Base-by-base conservation (phyloP, 495 filamentous ascomycete genomes). In the Clohesyomyces aquaticus region DNA sequence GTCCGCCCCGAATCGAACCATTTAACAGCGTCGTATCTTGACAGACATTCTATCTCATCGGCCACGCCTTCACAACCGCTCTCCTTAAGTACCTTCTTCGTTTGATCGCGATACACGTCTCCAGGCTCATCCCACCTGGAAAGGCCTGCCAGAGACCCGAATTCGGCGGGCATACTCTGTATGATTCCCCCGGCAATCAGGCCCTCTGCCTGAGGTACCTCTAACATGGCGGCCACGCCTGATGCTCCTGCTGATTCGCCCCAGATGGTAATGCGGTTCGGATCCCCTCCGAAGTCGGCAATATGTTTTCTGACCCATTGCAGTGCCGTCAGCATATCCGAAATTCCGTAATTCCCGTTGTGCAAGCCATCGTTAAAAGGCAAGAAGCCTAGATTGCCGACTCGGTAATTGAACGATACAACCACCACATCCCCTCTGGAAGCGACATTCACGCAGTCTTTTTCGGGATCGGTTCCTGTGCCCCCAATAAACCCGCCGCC, bases 191-290 rank as follows among this genome's bases (percentile, higher is more conserved):
- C 60, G 1, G 48, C 43, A 54, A 67, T 63, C 3, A 59, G 45
- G 1, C 59, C 57, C 18, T 48, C 47, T n/a, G 57, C 58, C 35
- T 65, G 51, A 21, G 69, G 63, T 0, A 53, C 48, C 11, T 63
- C 55, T 14, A 74, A 56, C 3, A 73, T 57, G 3, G 62, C 63
- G 3, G 63, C 32, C 0, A 74, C 66, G 16, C 6, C 14, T 23
- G 8, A 81, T 25, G 74, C 84, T 14, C 84, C 82, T 18, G 83
- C 82, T 22, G 71, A 72, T 55, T 65, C 72, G 29, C 71, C 78
- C 73, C 67, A 76, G 51, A 74, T 71, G 22, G 38, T 61, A 9
- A 72, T 60, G 9, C 67, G 58, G 12, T 52, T 51, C 1, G 70
- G 70, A 43, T 72, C 64, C n/a, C 70, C 70, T 22, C 70, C 70